phyloP scores from a whole-genome alignment of 257 asterid genomes.

The Linaria vulgaris region DNA sequence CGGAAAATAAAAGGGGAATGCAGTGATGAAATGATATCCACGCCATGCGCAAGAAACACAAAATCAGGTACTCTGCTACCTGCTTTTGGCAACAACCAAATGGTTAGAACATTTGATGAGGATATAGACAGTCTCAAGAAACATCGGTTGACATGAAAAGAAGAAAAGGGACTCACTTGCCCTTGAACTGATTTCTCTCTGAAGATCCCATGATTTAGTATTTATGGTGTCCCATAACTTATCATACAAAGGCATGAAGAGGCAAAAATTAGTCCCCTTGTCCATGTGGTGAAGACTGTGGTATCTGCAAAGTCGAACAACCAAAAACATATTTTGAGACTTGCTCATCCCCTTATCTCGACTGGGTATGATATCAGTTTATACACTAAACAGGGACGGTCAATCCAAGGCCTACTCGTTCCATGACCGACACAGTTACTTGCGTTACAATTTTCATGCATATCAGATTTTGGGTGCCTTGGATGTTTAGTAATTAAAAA shows the following conservation, averaged over 20 bases:
- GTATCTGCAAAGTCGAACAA: slow-evolving; percentile 57
- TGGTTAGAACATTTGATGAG: background rate
- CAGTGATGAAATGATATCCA: slow-evolving; percentile 73
- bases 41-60: slow-evolving; percentile 86
- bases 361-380: too few species aligned
- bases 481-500: too few species aligned
- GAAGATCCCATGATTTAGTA: slow-evolving; percentile 61
- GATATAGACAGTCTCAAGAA: background rate
- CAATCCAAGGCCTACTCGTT: too few species aligned
- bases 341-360: too few species aligned
- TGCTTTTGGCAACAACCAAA: slow-evolving; percentile 27
- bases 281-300: slow-evolving; percentile 70
- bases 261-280: slow-evolving; percentile 75
- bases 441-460: too few species aligned
- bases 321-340: too few species aligned
- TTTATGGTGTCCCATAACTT: slow-evolving; percentile 64
- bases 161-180: slow-evolving; percentile 53
- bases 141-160: background rate
- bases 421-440: too few species aligned
- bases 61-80: slow-evolving; percentile 80
- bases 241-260: slow-evolving; percentile 88
- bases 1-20: slow-evolving; percentile 73
- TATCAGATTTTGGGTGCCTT: too few species aligned
- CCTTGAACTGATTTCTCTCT: slow-evolving; percentile 54
- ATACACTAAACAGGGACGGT: too few species aligned